Percentiles rank a stretch among this genome's conserved stretches.
Conservation (phyloP, 768 basidiomycete species). For the Termitomyces sp. region DNA sequence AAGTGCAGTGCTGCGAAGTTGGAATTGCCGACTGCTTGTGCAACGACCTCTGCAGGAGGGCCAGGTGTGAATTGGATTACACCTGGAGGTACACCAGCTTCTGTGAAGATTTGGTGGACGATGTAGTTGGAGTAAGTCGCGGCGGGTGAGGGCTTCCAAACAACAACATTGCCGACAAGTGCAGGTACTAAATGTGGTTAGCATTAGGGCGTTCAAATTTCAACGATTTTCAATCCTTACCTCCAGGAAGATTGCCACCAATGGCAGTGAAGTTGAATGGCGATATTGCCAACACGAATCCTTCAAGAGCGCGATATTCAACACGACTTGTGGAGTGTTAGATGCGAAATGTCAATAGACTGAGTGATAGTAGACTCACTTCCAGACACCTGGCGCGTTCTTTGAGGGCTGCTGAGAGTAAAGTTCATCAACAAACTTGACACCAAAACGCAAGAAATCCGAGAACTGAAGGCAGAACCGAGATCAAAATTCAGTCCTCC, state of each 20-base stretch:
- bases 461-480: slow-evolving; percentile 42
- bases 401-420: slow-evolving; percentile 86
- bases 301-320: slow-evolving; percentile 97
- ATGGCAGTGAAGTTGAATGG: slow-evolving; percentile 99
- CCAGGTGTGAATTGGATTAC: slow-evolving; percentile 98
- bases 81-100: slow-evolving; percentile 90
- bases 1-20: slow-evolving; percentile 90
- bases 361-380: slow-evolving; percentile 49
- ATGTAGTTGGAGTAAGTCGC: slow-evolving; percentile 96
- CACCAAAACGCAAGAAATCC: slow-evolving; percentile 96
- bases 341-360: background rate
- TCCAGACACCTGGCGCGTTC: slow-evolving; percentile 88
- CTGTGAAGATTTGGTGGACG: slow-evolving; percentile 82
- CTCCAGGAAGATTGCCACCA: slow-evolving; percentile 85
- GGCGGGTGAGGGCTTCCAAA: slow-evolving; percentile 98
- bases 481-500: background rate
- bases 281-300: slow-evolving; percentile 95
- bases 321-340: slow-evolving; percentile 53
- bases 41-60: slow-evolving; percentile 78
- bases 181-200: slow-evolving; percentile 58
- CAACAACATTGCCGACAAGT: slow-evolving; percentile 87
- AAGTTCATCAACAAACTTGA: slow-evolving; percentile 94
- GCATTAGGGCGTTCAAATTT: background rate
- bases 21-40: slow-evolving; percentile 72
- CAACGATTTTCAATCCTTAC: slow-evolving; percentile 11